A percentile compares a stretch with the other conserved stretches of the same genome.
Conservation (phyloP, 768 basidiomycete genomes). For the Pholiota molesta region DNA sequence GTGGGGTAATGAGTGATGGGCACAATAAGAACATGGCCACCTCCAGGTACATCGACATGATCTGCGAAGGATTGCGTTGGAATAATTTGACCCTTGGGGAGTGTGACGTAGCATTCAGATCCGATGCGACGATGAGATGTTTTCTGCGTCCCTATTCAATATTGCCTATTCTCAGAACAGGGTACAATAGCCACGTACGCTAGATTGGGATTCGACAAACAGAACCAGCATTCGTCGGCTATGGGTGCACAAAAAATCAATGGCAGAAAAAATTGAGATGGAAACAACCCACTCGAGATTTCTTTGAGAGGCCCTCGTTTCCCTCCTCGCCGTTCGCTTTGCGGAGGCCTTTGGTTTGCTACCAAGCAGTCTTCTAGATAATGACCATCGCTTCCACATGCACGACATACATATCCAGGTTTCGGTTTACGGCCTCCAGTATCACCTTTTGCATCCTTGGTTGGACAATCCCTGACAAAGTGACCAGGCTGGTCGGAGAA, state of each 20-base stretch:
- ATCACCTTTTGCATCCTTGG: conserved; percentile 74
- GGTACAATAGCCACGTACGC: conserved; percentile 53
- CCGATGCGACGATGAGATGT: conserved; percentile 97
- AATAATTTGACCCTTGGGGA: conserved; percentile 95
- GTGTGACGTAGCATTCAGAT: conserved; percentile 88
- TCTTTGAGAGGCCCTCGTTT: conserved; percentile 69
- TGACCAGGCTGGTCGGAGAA: conserved; percentile 64
- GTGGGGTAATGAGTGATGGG: conserved; percentile 95
- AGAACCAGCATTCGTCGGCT: conserved; percentile 99
- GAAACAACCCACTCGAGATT: conserved; percentile 65
- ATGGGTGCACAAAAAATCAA: neutral
- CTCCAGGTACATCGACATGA: conserved; percentile 76
- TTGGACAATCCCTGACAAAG: conserved; percentile 88
- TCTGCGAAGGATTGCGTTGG: conserved; percentile 68
- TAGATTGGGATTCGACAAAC: conserved; percentile 90
- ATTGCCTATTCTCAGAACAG: neutral
- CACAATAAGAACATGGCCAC: conserved; percentile 93
- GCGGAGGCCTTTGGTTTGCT: conserved; percentile 52
- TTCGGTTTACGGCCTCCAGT: conserved; percentile 84
- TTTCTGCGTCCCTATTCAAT: conserved; percentile 55
- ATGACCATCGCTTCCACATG: conserved; percentile 87
- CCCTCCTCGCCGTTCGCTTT: conserved; percentile 42
- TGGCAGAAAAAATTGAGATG: neutral
- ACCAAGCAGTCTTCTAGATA: conserved; percentile 86
- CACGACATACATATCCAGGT: conserved; percentile 87